Evolutionary conservation across 2,329 filamentous ascomycete genomes (phyloP).

Genomic region (Aspergillus quadrilineatus): DNA sequence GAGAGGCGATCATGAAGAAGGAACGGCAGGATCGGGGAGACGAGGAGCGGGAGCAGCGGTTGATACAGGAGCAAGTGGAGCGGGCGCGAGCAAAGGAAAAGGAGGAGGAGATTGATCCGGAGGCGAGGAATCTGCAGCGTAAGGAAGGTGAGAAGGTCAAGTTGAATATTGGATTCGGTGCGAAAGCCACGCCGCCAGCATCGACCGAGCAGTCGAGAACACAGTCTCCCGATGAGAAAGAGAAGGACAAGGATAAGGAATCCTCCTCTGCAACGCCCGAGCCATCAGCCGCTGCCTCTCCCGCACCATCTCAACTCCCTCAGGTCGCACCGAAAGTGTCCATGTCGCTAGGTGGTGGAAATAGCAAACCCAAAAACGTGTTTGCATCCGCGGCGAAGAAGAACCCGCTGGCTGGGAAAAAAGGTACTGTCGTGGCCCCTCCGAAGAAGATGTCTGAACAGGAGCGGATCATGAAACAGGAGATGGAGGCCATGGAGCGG

Average conservation of each 20-base stretch:
- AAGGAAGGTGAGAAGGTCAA: constrained; percentile 75
- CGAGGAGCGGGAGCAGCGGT: constrained; percentile 80
- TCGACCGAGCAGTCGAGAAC: constrained; percentile 19
- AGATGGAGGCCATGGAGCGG: constrained; percentile 61
- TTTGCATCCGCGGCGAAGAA: constrained; percentile 64
- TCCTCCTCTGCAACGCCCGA: constrained; percentile 14
- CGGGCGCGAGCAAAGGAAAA: constrained; percentile 62
- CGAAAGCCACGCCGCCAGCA: constrained; percentile 22
- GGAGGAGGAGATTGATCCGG: constrained; percentile 42
- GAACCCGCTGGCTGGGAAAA: constrained; percentile 69
- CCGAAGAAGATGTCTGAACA: constrained; percentile 85
- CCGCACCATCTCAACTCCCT: constrained; percentile 19
- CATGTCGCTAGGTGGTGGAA: constrained; percentile 61
- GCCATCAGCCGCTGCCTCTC: constrained; percentile 18
- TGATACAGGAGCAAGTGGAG: constrained; percentile 81
- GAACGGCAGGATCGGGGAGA: constrained; percentile 87
- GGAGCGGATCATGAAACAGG: constrained; percentile 85
- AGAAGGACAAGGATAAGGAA: constrained; percentile 3
- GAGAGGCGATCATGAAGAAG: constrained; percentile 78
- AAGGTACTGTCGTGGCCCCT: constrained; percentile 56
- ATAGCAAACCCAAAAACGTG: constrained; percentile 60
- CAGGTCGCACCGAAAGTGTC: constrained; percentile 49
- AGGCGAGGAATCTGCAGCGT: constrained; percentile 48
- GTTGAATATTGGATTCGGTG: constrained; percentile 59
- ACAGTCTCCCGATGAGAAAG: constrained; percentile 26